Evolutionary conservation across 768 basidiomycete species (phyloP), one percentile per base, ranked within the genome.

Genomic region (Suillus hirtellus): DNA sequence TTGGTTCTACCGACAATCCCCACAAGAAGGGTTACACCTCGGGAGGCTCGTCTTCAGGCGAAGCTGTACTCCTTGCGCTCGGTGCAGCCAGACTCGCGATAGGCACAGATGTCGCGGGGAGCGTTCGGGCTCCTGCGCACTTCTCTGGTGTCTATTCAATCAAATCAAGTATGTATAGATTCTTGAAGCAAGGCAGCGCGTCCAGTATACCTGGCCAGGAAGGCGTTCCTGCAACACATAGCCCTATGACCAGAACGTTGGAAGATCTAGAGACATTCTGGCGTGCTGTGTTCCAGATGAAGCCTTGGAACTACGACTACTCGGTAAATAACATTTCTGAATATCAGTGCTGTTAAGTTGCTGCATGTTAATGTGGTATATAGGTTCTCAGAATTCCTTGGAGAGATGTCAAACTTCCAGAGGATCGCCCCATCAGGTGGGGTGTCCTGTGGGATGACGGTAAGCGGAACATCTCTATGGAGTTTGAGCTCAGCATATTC

Each of bases 31-130:
- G 77, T 0, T 80, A 86, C 65, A 76, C 81, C 12, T 79, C 85
- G 5, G 89, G 89, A n/a, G 89, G 89, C 6, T 89, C 88, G 0
- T 84, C 85, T 0, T 87, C 89, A 2, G 89, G 89, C 6, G 89
- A 90, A 71, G 83, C 81, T 2, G 86, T 87, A 2, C 79, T 89
- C 0, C 77, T 90, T 19, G 87, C 88, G 0, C 76, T 82, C 60
- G 84, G 85, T 21, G 87, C 87, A 37, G 81, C 84, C 3, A 79
- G 86, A 54, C 78, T 88, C 24, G 88, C 88, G 1, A 77, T 89
- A 50, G 89, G 89, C 7, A 86, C 88, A 6, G 89, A 90, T 63
- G 86, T 90, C 24, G 89, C 85, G 11, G 90, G 89, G 3, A 86
- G 84, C 37, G 83, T 92, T 46, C 82, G 89, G 21, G 81, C 82